phyloP scores from a whole-genome alignment of 441 rosid genomes.

The Omphalea diandra region DNA sequence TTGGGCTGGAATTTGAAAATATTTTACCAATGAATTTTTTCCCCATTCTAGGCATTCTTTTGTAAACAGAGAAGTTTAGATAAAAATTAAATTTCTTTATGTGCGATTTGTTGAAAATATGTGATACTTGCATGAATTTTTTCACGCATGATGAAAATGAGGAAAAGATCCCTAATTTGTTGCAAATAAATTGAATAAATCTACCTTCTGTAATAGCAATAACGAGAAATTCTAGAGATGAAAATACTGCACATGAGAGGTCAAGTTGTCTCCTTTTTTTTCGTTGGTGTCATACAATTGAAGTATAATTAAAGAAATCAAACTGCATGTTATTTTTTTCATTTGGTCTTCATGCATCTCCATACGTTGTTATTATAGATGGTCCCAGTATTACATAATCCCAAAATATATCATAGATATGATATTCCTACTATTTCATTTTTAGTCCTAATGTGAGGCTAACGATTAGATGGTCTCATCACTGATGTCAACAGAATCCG shows the following conservation, averaged over 20 bases:
- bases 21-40: background rate
- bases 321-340: background rate
- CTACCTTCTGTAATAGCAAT: background rate
- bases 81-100: too few relatives aligned
- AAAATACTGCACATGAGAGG: background rate
- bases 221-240: background rate
- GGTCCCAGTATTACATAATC: slow-evolving; percentile 3
- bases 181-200: background rate
- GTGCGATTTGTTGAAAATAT: slow-evolving; percentile 9
- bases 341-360: too few relatives aligned
- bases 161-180: background rate
- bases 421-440: background rate
- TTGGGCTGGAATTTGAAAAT: background rate
- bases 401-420: too few relatives aligned
- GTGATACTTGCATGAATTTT: background rate
- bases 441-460: background rate
- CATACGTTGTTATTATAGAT: too few relatives aligned
- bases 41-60: slow-evolving; percentile 9
- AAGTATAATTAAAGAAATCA: background rate
- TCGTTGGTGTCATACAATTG: background rate
- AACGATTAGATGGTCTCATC: background rate
- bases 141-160: background rate
- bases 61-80: background rate
- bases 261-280: background rate
- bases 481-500: background rate